Base-by-base conservation (phyloP, 495 filamentous ascomycete genomes). In the Tuber umbilicatum region DNA sequence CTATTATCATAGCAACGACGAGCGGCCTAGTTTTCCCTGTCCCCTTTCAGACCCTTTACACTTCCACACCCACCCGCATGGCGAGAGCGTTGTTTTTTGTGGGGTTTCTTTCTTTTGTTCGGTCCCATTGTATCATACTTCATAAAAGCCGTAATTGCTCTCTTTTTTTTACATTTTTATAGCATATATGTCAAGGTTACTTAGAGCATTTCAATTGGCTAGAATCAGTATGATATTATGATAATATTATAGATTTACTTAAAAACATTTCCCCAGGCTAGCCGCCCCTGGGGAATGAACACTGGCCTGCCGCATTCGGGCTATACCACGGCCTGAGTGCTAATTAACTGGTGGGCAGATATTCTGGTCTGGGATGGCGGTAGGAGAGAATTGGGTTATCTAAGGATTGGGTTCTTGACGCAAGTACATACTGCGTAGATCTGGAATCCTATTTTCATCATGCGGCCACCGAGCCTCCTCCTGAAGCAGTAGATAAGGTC, bases 71-170 rank as follows among this genome's bases (percentile, higher is more conserved):
- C 19, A 27, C 5, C n/a, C 72, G 39, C 68, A 69, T 60, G 31
- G 42, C 69, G 35, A 16, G 38, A 43, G 55, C 50, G 38, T 75
- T 75, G 35, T 75, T 39, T 64, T 47, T 73, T 37, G 16, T 60
- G 50, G n/a, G 50, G 31, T 60, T 60, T 60, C 50, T 60, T 60
- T 27, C n/a, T 14, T 50, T 55, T 23, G 27, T 60, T 27, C 7
- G 21, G 50, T 60, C 14, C 31, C 50, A 60, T 60, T 3, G 16
- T 10, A 27, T 5, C 10, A n/a, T n/a, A n/a, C 2, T 60, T 5
- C n/a, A n/a, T n/a, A 31, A 55, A 27, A 31, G n/a, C n/a, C 31
- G n/a, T 60, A 31, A 60, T 60, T 2, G 50, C 50, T 16, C n/a
- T n/a, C n/a, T 60, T 27, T 60, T 50, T 60, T 27, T 14, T n/a